These are phyloP conservation scores for Penicillium sp. DNA, from an alignment of 2,329 filamentous ascomycete genomes.

Conservation along the genomic window DNA sequence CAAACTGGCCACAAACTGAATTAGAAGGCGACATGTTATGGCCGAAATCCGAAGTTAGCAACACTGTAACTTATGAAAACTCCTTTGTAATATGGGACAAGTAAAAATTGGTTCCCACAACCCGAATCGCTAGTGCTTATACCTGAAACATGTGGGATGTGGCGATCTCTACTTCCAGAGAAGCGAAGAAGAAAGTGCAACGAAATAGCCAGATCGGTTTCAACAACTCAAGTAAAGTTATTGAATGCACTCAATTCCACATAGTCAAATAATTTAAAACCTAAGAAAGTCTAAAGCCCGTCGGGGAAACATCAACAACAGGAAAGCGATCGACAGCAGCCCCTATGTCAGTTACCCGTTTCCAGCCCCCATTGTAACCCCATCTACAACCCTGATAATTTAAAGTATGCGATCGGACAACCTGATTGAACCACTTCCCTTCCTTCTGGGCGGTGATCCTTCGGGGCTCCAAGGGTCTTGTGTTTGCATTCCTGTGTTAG, in stretches of 20 bases:
- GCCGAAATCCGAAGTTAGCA: background rate
- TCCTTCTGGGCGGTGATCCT: constrained; percentile 2
- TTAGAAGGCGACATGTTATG: background rate
- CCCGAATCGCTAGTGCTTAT: background rate
- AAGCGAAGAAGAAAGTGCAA: background rate
- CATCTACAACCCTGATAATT: constrained; percentile 11
- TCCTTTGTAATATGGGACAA: background rate
- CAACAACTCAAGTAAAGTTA: background rate
- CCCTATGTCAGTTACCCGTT: constrained; percentile 4
- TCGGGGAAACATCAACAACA: background rate
- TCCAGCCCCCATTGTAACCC: constrained; percentile 13
- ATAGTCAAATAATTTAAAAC: too few relatives aligned
- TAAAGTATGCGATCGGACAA: background rate
- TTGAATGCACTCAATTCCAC: too few relatives aligned
- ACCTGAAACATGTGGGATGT: background rate
- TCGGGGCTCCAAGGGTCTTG: background rate
- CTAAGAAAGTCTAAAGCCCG: background rate
- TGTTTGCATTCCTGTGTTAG: background rate
- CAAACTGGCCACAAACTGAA: background rate
- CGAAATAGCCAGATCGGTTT: background rate
- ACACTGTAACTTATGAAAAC: background rate
- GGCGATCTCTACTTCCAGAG: background rate
- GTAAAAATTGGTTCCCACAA: background rate
- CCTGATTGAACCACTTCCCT: background rate
- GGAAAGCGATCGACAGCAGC: constrained; percentile 12